Conservation (phyloP, 768 basidiomycete genomes). For the Peribolospora baueri region DNA sequence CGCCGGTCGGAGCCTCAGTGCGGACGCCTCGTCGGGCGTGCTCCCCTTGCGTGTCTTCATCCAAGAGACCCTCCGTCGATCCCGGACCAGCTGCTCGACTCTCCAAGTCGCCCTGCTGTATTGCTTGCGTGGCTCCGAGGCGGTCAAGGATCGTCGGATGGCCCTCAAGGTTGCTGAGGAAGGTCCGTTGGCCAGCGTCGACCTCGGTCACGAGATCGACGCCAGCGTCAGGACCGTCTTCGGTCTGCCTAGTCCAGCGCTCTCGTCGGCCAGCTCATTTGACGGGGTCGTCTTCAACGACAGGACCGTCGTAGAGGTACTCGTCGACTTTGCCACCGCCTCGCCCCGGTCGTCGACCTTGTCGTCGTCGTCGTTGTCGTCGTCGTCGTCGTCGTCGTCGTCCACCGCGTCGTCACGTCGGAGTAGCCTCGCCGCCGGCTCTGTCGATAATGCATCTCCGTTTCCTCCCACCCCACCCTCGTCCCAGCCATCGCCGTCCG, state of each 20-base stretch:
- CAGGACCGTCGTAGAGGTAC: neutral
- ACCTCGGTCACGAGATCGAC: slow-evolving; percentile 24
- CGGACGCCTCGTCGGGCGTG: slow-evolving; percentile 5
- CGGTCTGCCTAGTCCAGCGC: neutral
- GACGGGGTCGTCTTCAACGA: neutral
- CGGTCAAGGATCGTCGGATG: slow-evolving; percentile 22
- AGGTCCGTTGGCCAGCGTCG: slow-evolving; percentile 22
- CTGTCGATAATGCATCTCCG: too few relatives aligned
- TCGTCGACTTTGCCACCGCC: too few relatives aligned
- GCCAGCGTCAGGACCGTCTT: slow-evolving; percentile 6
- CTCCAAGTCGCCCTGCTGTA: slow-evolving; percentile 74
- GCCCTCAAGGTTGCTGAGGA: slow-evolving; percentile 1
- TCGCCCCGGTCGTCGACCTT: too few relatives aligned
- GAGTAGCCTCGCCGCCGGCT: neutral
- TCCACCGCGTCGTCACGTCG: too few relatives aligned
- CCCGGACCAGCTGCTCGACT: slow-evolving; percentile 56
- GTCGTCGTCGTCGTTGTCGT: too few relatives aligned
- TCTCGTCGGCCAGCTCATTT: too few relatives aligned
- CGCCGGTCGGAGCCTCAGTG: neutral
- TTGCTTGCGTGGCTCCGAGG: slow-evolving; percentile 43
- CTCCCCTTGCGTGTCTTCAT: slow-evolving; percentile 36
- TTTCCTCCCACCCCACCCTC: neutral
- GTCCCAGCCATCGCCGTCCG: neutral
- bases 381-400: too few relatives aligned
- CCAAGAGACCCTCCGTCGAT: slow-evolving; percentile 66